These are phyloP conservation scores for Filosporella fistucella DNA, from an alignment of 495 filamentous ascomycete genomes.

Conservation along the genomic window DNA sequence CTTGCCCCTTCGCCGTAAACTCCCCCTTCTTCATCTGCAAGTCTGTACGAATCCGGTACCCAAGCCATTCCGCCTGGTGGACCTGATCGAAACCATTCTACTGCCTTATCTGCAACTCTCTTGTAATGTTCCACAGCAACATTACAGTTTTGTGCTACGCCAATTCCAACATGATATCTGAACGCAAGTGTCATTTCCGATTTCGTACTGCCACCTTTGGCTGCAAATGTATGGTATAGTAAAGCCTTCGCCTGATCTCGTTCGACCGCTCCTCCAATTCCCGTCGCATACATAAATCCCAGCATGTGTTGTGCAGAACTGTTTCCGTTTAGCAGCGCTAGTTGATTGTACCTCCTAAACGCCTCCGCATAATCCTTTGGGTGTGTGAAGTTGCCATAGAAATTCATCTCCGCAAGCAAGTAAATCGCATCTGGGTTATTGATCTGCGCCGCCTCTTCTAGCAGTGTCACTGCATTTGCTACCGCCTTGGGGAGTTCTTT, in stretches of 20 bases:
- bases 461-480: slow-evolving; percentile 61
- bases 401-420: slow-evolving; percentile 90
- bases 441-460: slow-evolving; percentile 69
- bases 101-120: slow-evolving; percentile 88
- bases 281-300: slow-evolving; percentile 94
- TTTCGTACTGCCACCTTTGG: slow-evolving; percentile 72
- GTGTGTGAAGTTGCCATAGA: slow-evolving; percentile 90
- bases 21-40: slow-evolving; percentile 86
- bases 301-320: slow-evolving; percentile 91
- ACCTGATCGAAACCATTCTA: slow-evolving; percentile 77
- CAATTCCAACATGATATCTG: slow-evolving; percentile 81
- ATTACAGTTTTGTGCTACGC: slow-evolving; percentile 80
- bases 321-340: slow-evolving; percentile 79
- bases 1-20: slow-evolving; percentile 95
- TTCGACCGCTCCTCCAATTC: slow-evolving; percentile 76
- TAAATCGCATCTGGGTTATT: slow-evolving; percentile 87
- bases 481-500: slow-evolving; percentile 32
- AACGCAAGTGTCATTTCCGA: slow-evolving; percentile 95
- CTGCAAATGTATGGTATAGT: slow-evolving; percentile 92
- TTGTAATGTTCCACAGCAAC: slow-evolving; percentile 85
- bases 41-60: slow-evolving; percentile 66
- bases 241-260: slow-evolving; percentile 89
- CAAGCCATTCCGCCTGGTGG: slow-evolving; percentile 86
- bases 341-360: slow-evolving; percentile 73
- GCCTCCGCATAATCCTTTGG: slow-evolving; percentile 79